A percentile compares a stretch with the other conserved stretches of the same genome.
Evolutionary conservation across 768 basidiomycete genomes (phyloP).

Genomic region (Naematelia encephala): DNA sequence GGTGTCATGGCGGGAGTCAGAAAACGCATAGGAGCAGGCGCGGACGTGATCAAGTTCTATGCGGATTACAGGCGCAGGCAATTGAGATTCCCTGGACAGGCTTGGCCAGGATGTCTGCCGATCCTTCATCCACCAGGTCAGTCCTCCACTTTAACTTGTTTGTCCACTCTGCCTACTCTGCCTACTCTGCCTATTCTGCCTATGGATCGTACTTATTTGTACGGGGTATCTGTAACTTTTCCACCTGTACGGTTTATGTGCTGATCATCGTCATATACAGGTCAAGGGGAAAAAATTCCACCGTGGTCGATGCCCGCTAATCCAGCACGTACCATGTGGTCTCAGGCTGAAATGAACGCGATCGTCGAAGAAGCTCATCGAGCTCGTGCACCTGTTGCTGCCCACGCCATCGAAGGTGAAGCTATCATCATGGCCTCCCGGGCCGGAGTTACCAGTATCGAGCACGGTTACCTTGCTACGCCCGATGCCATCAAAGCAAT

Average conservation of each 20-base stretch:
- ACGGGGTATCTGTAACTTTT: too few species aligned
- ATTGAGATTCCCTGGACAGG: slow-evolving; percentile 15
- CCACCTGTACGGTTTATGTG: neutral
- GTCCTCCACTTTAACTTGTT: neutral
- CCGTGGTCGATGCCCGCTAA: slow-evolving; percentile 2
- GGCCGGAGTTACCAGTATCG: slow-evolving; percentile 24
- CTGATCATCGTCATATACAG: neutral
- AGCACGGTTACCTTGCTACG: slow-evolving; percentile 12
- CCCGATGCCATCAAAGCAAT: slow-evolving; percentile 11
- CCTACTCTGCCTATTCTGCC: too few species aligned
- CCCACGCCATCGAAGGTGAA: slow-evolving; percentile 17
- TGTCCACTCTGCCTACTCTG: neutral
- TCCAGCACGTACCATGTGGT: slow-evolving; percentile 12
- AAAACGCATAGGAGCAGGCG: slow-evolving; percentile 23
- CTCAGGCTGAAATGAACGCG: slow-evolving; percentile 26
- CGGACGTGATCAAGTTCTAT: slow-evolving; percentile 36
- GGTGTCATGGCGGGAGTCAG: slow-evolving; percentile 19
- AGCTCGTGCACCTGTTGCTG: slow-evolving; percentile 17
- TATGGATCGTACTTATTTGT: too few species aligned
- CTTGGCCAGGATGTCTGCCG: slow-evolving; percentile 14
- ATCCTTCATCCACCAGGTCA: slow-evolving; percentile 9
- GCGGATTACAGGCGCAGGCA: slow-evolving; percentile 22
- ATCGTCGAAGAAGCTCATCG: slow-evolving; percentile 22
- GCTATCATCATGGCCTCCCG: slow-evolving; percentile 20
- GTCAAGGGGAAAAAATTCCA: neutral